phyloP scores from a whole-genome alignment of 1,139 yeast genomes.

The Wickerhamomyces sp. region DNA sequence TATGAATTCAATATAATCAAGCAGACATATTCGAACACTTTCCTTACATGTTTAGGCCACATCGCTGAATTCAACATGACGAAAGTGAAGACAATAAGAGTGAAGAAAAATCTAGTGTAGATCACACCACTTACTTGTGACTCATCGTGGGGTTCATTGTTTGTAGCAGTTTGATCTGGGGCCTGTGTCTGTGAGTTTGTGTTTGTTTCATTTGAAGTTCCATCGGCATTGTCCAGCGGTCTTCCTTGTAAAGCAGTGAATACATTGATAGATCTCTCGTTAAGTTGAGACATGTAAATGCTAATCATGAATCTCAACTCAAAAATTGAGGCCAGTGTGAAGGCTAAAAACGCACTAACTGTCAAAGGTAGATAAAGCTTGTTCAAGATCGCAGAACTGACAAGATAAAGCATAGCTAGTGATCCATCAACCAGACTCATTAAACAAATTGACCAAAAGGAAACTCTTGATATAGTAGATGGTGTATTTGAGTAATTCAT shows the following conservation, averaged over 20 bases:
- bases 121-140: conserved; percentile 54
- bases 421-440: conserved; percentile 65
- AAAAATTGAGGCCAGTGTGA: conserved; percentile 67
- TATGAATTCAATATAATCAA: conserved; percentile 56
- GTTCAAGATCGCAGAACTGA: conserved; percentile 50
- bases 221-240: conserved; percentile 30
- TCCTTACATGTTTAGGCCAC: conserved; percentile 61
- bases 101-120: conserved; percentile 57
- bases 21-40: conserved; percentile 51
- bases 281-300: conserved; percentile 66
- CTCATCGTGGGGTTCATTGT: conserved; percentile 40
- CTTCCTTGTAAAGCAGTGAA: conserved; percentile 59
- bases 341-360: conserved; percentile 64
- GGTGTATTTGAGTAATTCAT: conserved; percentile 73
- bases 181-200: not conserved
- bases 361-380: conserved; percentile 62
- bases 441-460: conserved; percentile 54
- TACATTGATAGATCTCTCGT: conserved; percentile 63
- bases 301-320: conserved; percentile 72
- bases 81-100: conserved; percentile 55
- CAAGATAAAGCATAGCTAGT: conserved; percentile 54
- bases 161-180: conserved; percentile 4
- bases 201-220: conserved; percentile 15
- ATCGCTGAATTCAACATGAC: conserved; percentile 50
- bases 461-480: conserved; percentile 66